Percentiles rank a stretch among this genome's conserved stretches.
Conservation (phyloP, 495 filamentous ascomycete species). For the Aspergillus indologenus region DNA sequence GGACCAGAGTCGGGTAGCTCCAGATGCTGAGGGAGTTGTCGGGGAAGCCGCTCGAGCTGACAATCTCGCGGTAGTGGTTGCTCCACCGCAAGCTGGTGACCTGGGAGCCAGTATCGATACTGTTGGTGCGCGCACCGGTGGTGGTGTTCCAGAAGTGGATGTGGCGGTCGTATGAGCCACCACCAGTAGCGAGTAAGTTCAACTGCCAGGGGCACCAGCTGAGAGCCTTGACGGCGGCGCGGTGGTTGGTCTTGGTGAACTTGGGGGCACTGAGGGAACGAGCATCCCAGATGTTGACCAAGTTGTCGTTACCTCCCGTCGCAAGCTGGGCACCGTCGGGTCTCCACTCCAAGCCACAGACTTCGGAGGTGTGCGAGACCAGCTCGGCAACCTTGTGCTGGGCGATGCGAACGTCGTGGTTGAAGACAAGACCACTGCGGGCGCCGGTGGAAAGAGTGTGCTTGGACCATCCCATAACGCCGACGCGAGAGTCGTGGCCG, state of each 20-base stretch:
- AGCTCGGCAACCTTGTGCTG: conserved; percentile 98
- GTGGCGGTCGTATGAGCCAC: conserved; percentile 92
- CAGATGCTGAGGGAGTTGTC: conserved; percentile 98
- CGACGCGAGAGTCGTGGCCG: conserved; percentile 93
- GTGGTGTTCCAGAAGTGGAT: conserved; percentile 99
- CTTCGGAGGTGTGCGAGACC: conserved; percentile 92
- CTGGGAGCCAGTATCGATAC: conserved; percentile 96
- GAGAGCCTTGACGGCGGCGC: conserved; percentile 94
- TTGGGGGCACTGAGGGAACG: conserved; percentile 89
- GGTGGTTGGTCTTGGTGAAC: conserved; percentile 99
- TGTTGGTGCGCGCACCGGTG: conserved; percentile 94
- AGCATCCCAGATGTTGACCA: conserved; percentile 98
- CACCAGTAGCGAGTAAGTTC: conserved; percentile 93
- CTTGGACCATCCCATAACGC: conserved; percentile 98
- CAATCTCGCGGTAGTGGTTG: conserved; percentile 95
- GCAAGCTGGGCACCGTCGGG: conserved; percentile 94
- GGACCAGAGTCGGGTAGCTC: conserved; percentile 94
- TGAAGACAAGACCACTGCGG: conserved; percentile 92
- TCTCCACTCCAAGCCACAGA: conserved; percentile 97
- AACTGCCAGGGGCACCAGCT: conserved; percentile 99
- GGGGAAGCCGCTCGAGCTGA: conserved; percentile 95
- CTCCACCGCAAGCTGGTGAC: conserved; percentile 95
- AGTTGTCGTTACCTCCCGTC: conserved; percentile 96
- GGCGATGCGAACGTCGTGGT: conserved; percentile 97
- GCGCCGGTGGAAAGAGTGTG: conserved; percentile 94